Evolutionary conservation across 169 alveolate genomes (phyloP).

Genomic region (Plasmodium coatneyi): DNA sequence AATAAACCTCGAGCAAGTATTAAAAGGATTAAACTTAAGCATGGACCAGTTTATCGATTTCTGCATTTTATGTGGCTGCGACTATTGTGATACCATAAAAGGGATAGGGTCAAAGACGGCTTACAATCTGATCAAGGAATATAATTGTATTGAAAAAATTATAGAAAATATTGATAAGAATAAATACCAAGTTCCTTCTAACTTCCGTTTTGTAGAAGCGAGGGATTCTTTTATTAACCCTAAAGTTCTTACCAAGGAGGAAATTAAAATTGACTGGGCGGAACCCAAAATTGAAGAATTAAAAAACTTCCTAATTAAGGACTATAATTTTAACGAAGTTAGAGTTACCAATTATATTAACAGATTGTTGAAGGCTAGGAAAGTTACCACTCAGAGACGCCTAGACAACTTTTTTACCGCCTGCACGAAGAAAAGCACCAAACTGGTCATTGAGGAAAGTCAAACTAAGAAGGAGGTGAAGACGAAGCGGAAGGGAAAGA

Average conservation of each 20-base stretch:
- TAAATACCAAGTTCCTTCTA: conserved; percentile 74
- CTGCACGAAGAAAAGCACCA: conserved; percentile 69
- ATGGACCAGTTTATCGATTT: conserved; percentile 96
- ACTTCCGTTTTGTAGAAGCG: conserved; percentile 82
- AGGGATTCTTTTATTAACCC: conserved; percentile 86
- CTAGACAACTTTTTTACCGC: conserved; percentile 67
- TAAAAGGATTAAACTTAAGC: conserved; percentile 87
- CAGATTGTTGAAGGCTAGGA: conserved; percentile 77
- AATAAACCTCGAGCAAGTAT: conserved; percentile 83
- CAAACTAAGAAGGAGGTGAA: conserved; percentile 32
- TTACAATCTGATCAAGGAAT: conserved; percentile 91
- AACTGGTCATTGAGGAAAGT: conserved; percentile 48
- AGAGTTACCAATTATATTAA: conserved; percentile 85
- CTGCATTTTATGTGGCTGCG: conserved; percentile 98
- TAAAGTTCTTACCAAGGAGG: conserved; percentile 76
- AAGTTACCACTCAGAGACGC: conserved; percentile 78
- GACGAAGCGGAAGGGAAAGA: conserved; percentile 31
- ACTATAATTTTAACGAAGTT: conserved; percentile 84
- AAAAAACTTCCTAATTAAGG: conserved; percentile 84
- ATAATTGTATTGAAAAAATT: conserved; percentile 91
- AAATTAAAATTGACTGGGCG: conserved; percentile 79
- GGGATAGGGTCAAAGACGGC: conserved; percentile 98
- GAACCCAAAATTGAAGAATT: conserved; percentile 86
- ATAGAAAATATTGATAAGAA: conserved; percentile 82
- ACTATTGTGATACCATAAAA: conserved; percentile 94